Percentiles rank a stretch among this genome's conserved stretches.
Conservation (phyloP, 345 rosid species). For the Limnanthes douglasii region DNA sequence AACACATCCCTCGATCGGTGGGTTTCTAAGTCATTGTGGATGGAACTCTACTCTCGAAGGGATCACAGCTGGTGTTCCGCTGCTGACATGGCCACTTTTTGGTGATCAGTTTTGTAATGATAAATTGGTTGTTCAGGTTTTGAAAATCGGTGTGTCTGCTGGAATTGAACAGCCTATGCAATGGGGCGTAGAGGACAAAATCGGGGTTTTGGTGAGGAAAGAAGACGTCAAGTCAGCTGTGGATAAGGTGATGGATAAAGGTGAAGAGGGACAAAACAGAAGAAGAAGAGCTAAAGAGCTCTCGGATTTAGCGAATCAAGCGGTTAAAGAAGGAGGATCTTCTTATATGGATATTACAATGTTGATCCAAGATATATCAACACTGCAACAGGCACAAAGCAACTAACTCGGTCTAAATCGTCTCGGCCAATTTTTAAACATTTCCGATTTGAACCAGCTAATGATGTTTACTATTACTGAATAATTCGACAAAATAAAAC, state of each 20-base stretch:
- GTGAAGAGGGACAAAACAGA: conserved; percentile 20
- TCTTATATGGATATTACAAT: conserved; percentile 21
- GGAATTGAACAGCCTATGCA: conserved; percentile 20
- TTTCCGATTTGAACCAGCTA: no score
- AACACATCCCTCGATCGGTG: conserved; percentile 33
- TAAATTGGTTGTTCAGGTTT: conserved; percentile 28
- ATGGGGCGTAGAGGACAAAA: conserved; percentile 37
- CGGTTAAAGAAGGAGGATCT: conserved; percentile 37
- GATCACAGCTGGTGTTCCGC: conserved; percentile 24
- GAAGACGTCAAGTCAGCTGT: conserved; percentile 25
- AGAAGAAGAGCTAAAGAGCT: conserved; percentile 19
- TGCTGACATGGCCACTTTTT: conserved; percentile 49
- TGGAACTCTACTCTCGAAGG: conserved; percentile 59
- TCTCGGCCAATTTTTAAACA: no score
- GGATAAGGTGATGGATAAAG: conserved; percentile 22
- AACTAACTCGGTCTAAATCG: no score
- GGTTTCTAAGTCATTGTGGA: conserved; percentile 53
- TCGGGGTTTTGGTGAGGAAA: conserved; percentile 24
- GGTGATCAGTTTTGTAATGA: conserved; percentile 53
- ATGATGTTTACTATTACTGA: no score
- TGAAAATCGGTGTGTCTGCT: conserved; percentile 26
- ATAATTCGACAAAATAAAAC: no score
- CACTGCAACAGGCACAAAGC: conserved; percentile 6
- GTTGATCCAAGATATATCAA: conserved; percentile 17
- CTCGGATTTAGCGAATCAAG: conserved; percentile 16